phyloP scores from a whole-genome alignment of 208 protist species.

The Acanthamoeba castellanii region DNA sequence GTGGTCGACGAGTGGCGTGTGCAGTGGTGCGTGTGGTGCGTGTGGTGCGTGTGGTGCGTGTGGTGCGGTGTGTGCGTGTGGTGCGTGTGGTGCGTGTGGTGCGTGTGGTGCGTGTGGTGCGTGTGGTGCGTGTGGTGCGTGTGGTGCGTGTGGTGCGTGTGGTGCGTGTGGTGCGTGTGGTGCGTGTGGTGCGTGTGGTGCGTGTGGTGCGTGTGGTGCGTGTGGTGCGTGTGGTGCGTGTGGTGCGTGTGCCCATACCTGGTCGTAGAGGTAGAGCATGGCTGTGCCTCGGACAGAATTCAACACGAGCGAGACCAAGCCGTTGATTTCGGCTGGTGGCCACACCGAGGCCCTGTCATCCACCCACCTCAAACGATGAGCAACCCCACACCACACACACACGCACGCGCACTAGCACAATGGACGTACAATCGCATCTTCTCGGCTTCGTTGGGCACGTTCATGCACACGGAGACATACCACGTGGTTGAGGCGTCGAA shows the following conservation, averaged over 20 bases:
- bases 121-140: too few species aligned
- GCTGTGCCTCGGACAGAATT: conserved; percentile 43
- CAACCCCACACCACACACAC: not conserved
- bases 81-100: too few species aligned
- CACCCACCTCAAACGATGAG: not conserved
- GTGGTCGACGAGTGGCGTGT: too few species aligned
- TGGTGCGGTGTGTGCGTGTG: too few species aligned
- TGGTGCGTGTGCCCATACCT: not conserved
- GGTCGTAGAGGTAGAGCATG: conserved; percentile 41
- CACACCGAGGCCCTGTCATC: conserved; percentile 15
- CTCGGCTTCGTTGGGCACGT: conserved; percentile 3
- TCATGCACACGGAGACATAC: conserved; percentile 47
- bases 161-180: too few species aligned
- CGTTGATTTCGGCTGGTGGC: conserved; percentile 40
- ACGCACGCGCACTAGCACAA: not conserved
- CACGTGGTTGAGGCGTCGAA: conserved; percentile 35
- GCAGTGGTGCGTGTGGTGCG: too few species aligned
- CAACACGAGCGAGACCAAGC: conserved; percentile 27
- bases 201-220: too few species aligned
- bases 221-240: not conserved
- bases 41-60: too few species aligned
- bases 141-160: too few species aligned
- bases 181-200: too few species aligned
- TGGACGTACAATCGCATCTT: conserved; percentile 46
- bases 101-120: too few species aligned